phyloP scores from a whole-genome alignment of 176 grass and related monocot genomes.

The Lolium multiflorum region DNA sequence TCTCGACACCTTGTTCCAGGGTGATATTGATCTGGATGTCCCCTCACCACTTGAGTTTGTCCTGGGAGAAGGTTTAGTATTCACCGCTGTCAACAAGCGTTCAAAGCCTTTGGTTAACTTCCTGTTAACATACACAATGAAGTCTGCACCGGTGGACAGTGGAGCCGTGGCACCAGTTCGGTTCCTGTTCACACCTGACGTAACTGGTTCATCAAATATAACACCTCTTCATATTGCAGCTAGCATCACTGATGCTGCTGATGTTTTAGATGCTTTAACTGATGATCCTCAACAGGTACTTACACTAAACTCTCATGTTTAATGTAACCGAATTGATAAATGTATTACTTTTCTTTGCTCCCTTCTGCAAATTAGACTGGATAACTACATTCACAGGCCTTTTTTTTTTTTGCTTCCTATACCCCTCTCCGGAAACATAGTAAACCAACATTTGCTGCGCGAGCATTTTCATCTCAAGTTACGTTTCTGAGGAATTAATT shows the following conservation, averaged over 20 bases:
- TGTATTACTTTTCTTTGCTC: background rate
- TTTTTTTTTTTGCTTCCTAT: background rate
- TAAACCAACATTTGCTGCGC: conserved; percentile 13
- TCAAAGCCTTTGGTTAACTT: conserved; percentile 64
- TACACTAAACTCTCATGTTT: conserved; percentile 16
- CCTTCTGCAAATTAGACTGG: background rate
- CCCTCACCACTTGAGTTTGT: conserved; percentile 59
- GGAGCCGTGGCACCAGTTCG: background rate
- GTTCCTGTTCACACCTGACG: conserved; percentile 71
- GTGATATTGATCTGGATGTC: conserved; percentile 50
- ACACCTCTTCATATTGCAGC: conserved; percentile 85
- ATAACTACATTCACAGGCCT: background rate
- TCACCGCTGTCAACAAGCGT: conserved; percentile 53
- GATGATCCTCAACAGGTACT: conserved; percentile 76
- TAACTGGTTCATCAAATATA: conserved; percentile 52
- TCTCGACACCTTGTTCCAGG: conserved; percentile 63
- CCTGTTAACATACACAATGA: conserved; percentile 63
- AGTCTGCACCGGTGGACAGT: conserved; percentile 5
- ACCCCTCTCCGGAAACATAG: background rate
- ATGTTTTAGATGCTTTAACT: conserved; percentile 77
- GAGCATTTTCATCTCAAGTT: background rate
- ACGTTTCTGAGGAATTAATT: background rate
- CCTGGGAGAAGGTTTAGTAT: conserved; percentile 49
- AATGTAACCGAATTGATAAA: background rate
- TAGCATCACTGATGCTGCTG: conserved; percentile 48